A percentile compares a stretch with the other conserved stretches of the same genome.
These are phyloP conservation scores for Nothophoma quercina DNA, from an alignment of 2,329 filamentous ascomycete species.

Conservation along the genomic window DNA sequence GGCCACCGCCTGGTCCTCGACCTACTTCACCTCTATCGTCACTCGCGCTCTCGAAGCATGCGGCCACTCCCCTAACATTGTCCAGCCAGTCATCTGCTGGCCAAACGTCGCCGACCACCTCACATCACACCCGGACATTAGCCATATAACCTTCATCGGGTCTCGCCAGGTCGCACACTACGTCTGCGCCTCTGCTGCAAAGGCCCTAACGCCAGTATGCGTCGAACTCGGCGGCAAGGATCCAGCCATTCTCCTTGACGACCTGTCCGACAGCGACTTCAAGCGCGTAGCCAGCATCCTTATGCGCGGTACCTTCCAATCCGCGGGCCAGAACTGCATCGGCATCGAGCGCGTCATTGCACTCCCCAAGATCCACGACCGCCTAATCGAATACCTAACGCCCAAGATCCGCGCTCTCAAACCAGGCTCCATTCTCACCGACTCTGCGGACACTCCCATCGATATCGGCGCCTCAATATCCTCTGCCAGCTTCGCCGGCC, in stretches of 20 bases:
- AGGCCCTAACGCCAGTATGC: slow-evolving; percentile 83
- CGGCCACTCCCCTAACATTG: slow-evolving; percentile 79
- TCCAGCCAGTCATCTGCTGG: slow-evolving; percentile 89
- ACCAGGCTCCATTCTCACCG: slow-evolving; percentile 72
- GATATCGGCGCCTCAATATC: slow-evolving; percentile 95
- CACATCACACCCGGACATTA: slow-evolving; percentile 82
- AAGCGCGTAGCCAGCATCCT: slow-evolving; percentile 80
- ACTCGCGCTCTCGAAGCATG: slow-evolving; percentile 81
- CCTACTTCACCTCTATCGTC: slow-evolving; percentile 81
- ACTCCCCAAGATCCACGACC: slow-evolving; percentile 76
- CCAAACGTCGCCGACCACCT: slow-evolving; percentile 81
- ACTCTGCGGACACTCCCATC: slow-evolving; percentile 54
- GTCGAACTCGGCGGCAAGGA: slow-evolving; percentile 97
- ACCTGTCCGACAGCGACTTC: slow-evolving; percentile 69
- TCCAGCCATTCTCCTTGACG: slow-evolving; percentile 87
- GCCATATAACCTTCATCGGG: slow-evolving; percentile 95
- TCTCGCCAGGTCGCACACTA: slow-evolving; percentile 85
- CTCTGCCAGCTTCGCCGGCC: slow-evolving; percentile 72
- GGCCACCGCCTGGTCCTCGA: slow-evolving; percentile 90
- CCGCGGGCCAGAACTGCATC: slow-evolving; percentile 96
- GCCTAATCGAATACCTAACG: slow-evolving; percentile 73
- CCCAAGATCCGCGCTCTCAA: slow-evolving; percentile 78
- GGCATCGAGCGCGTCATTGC: slow-evolving; percentile 94
- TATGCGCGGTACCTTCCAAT: slow-evolving; percentile 92
- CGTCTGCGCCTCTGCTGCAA: slow-evolving; percentile 86